Conservation (phyloP, 83 land plant genomes). For the Thuja plicata region DNA sequence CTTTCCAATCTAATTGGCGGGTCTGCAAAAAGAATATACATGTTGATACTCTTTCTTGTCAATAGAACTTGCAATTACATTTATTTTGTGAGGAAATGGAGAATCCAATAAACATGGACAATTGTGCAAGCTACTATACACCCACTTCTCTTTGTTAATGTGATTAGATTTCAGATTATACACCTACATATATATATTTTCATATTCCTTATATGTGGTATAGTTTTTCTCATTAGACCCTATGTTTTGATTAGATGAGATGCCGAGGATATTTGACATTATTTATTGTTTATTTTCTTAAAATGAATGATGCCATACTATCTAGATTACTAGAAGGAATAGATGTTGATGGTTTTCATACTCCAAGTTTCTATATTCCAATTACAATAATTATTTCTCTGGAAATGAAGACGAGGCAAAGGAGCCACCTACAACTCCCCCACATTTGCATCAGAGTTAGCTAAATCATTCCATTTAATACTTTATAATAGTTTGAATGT, state of each 20-base stretch:
- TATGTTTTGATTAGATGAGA: not conserved
- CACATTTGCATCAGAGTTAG: slow-evolving; percentile 55
- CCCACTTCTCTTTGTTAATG: not conserved
- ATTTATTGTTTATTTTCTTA: not conserved
- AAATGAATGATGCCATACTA: not conserved
- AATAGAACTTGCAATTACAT: not conserved
- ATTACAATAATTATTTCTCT: slow-evolving; percentile 45
- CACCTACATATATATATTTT: not conserved
- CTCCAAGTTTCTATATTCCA: slow-evolving; percentile 61
- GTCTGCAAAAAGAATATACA: no score
- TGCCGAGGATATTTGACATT: not conserved
- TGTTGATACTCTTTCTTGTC: no score
- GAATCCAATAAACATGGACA: slow-evolving; percentile 1
- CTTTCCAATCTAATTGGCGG: no score
- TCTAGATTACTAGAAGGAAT: slow-evolving; percentile 42
- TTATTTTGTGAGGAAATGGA: slow-evolving; percentile 1
- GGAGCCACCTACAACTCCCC: no score
- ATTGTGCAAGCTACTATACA: not conserved
- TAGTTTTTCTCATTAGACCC: not conserved
- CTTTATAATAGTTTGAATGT: not conserved
- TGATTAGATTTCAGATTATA: not conserved
- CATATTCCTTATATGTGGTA: not conserved
- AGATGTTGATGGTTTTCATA: slow-evolving; percentile 59
- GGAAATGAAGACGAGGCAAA: slow-evolving; percentile 58
- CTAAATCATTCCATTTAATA: slow-evolving; percentile 23